phyloP scores from a whole-genome alignment of 768 basidiomycete species.

The Suillus hirtellus region DNA sequence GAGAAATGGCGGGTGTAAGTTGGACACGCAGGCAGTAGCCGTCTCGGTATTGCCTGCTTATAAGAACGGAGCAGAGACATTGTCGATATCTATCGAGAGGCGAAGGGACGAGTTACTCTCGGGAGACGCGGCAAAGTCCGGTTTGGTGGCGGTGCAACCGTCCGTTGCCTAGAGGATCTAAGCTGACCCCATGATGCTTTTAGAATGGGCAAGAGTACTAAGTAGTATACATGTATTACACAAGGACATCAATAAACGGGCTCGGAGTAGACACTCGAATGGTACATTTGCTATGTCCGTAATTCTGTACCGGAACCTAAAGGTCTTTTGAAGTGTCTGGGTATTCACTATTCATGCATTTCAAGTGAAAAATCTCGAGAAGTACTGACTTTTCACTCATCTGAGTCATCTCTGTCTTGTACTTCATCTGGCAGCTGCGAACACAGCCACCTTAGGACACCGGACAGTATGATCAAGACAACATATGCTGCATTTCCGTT shows the following conservation, averaged over 20 bases:
- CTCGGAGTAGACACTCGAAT: neutral
- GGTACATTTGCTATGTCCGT: neutral
- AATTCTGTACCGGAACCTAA: neutral
- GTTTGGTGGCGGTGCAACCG: constrained; percentile 3
- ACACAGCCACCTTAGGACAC: constrained; percentile 35
- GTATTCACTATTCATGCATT: neutral
- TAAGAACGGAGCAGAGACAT: constrained; percentile 62
- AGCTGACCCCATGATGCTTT: neutral
- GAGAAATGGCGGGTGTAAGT: constrained; percentile 22
- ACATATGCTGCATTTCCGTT: constrained; percentile 54
- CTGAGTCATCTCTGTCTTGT: constrained; percentile 31
- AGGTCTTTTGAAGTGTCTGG: neutral
- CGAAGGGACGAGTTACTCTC: neutral
- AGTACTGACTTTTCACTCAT: constrained; percentile 15
- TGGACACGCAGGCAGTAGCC: constrained; percentile 18
- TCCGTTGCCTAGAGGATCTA: neutral
- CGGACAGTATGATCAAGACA: constrained; percentile 35
- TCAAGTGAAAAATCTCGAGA: neutral
- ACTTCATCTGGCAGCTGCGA: constrained; percentile 40
- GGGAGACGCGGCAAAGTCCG: constrained; percentile 3
- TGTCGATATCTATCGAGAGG: constrained; percentile 12
- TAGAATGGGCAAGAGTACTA: neutral
- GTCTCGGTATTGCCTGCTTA: constrained; percentile 32
- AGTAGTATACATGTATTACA: neutral
- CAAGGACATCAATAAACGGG: neutral